Evolutionary conservation across 106 monocot genomes (phyloP).

Genomic region (Dendrobium huoshanense): DNA sequence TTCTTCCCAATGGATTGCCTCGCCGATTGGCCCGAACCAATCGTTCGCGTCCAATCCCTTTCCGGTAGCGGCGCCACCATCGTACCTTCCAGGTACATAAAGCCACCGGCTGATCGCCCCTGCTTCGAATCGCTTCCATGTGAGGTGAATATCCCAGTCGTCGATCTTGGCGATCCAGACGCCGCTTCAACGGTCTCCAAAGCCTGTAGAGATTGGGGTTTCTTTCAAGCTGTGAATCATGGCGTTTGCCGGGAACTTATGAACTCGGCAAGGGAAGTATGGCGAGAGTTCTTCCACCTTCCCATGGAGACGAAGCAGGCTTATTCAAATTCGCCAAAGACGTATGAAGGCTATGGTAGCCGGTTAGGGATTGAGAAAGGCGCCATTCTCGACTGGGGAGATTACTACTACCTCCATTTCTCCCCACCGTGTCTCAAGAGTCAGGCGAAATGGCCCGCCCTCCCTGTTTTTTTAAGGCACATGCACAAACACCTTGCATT

Average conservation of each 20-base stretch:
- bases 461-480: slow-evolving; percentile 22
- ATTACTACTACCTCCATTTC: slow-evolving; percentile 30
- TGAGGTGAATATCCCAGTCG: slow-evolving; percentile 25
- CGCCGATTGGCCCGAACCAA: slow-evolving; percentile 47
- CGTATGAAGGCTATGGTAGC: slow-evolving; percentile 38
- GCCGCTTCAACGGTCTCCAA: slow-evolving; percentile 12
- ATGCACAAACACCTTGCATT: neutral
- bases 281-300: slow-evolving; percentile 28
- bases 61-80: slow-evolving; percentile 19
- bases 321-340: slow-evolving; percentile 18
- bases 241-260: slow-evolving; percentile 16
- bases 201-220: slow-evolving; percentile 42
- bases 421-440: slow-evolving; percentile 6
- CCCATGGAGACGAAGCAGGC: slow-evolving; percentile 30
- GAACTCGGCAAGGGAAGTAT: slow-evolving; percentile 10
- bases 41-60: slow-evolving; percentile 61
- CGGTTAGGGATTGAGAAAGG: slow-evolving; percentile 32
- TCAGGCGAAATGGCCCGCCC: slow-evolving; percentile 26
- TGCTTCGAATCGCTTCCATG: neutral
- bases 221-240: slow-evolving; percentile 39
- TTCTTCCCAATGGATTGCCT: neutral
- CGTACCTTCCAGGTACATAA: slow-evolving; percentile 54
- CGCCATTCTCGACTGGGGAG: slow-evolving; percentile 36
- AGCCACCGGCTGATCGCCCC: slow-evolving; percentile 41
- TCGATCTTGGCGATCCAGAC: slow-evolving; percentile 26